These are phyloP conservation scores for Schizothecium vesticola DNA, from an alignment of 495 filamentous ascomycete species.

Conservation along the genomic window DNA sequence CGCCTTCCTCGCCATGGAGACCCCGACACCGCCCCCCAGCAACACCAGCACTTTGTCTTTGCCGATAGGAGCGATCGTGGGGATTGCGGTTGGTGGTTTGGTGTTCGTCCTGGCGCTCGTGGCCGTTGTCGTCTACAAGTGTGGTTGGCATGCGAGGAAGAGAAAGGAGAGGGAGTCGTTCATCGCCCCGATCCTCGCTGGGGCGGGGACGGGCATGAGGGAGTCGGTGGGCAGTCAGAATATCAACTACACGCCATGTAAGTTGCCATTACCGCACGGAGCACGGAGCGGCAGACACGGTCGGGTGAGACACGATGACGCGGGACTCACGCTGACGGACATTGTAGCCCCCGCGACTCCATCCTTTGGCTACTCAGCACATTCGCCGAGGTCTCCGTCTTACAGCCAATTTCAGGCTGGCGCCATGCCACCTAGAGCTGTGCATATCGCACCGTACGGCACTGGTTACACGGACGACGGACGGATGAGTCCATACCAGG, in stretches of 20 bases:
- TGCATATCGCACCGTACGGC: neutral
- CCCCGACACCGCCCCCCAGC: neutral
- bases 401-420: neutral
- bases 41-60: neutral
- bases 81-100: slow-evolving; percentile 10
- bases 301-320: neutral
- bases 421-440: neutral
- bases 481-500: neutral
- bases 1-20: neutral
- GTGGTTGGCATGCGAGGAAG: slow-evolving; percentile 6
- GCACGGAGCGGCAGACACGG: neutral
- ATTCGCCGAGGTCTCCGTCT: neutral
- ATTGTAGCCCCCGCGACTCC: neutral
- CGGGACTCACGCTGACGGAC: neutral
- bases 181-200: neutral
- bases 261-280: neutral
- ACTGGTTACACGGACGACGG: neutral
- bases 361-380: neutral
- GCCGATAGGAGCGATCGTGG: slow-evolving; percentile 12
- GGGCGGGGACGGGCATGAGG: neutral
- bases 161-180: slow-evolving; percentile 7
- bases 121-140: slow-evolving; percentile 8
- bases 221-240: neutral
- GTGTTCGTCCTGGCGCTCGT: neutral
- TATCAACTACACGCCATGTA: neutral